Evolutionary conservation across 2,329 filamentous ascomycete genomes (phyloP).

Genomic region (Cladosporium sp.): DNA sequence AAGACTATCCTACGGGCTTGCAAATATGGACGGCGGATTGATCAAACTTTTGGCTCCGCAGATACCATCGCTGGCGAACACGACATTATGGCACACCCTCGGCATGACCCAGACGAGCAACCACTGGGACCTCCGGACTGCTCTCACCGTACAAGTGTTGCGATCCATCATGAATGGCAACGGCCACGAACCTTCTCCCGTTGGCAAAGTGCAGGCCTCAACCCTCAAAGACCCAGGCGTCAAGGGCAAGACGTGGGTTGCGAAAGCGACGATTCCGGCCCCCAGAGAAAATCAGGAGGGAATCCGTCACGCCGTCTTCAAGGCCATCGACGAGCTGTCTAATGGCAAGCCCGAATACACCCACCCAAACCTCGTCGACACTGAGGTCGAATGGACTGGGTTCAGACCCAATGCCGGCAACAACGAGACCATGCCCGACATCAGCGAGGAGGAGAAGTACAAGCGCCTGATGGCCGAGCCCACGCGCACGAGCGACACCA

Average conservation of each 20-base stretch:
- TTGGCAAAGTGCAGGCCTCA: conserved; percentile 59
- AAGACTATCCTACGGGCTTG: not conserved
- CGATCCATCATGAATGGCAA: conserved; percentile 53
- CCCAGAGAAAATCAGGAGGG: conserved; percentile 46
- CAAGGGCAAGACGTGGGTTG: conserved; percentile 77
- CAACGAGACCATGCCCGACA: conserved; percentile 46
- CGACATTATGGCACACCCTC: conserved; percentile 58
- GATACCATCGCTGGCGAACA: conserved; percentile 57
- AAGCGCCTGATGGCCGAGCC: conserved; percentile 61
- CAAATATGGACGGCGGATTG: conserved; percentile 20
- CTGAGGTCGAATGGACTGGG: conserved; percentile 72
- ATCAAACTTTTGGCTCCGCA: conserved; percentile 45
- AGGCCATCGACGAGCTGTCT: conserved; percentile 51
- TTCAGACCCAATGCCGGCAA: conserved; percentile 52
- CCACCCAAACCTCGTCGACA: conserved; percentile 48
- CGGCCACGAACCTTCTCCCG: conserved; percentile 37
- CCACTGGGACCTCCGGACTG: conserved; percentile 73
- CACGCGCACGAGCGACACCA: conserved; percentile 47
- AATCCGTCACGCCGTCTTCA: conserved; percentile 52
- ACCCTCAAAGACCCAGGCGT: conserved; percentile 59
- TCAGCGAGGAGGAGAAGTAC: conserved; percentile 61
- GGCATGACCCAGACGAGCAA: conserved; percentile 62
- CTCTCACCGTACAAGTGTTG: conserved; percentile 65
- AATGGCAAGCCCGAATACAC: conserved; percentile 34
- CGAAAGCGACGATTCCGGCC: conserved; percentile 57